These are phyloP conservation scores for Thielaviopsis euricoi DNA, from an alignment of 2,329 filamentous ascomycete genomes.

Conservation along the genomic window DNA sequence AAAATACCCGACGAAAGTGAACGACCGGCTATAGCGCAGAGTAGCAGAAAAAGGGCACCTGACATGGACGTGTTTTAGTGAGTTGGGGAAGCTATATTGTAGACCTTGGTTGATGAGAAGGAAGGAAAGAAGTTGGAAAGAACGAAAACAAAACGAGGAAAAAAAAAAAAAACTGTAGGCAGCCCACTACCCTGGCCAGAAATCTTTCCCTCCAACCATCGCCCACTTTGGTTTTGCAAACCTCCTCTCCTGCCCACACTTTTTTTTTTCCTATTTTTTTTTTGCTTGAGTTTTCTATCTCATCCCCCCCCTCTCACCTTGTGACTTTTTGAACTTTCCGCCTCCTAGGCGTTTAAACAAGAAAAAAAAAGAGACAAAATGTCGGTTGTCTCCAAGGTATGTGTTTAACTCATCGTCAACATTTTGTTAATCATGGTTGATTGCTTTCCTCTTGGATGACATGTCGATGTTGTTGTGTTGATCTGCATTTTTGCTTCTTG, in stretches of 20 bases:
- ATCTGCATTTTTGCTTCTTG: neutral
- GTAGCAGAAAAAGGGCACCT: neutral
- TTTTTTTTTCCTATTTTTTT: conserved; percentile 9
- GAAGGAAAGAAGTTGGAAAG: neutral
- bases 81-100: neutral
- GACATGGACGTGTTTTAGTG: neutral
- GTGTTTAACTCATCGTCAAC: conserved; percentile 17
- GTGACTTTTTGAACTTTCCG: conserved; percentile 13
- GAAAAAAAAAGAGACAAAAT: conserved; percentile 35
- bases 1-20: neutral
- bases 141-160: conserved; percentile 3
- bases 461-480: neutral
- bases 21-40: neutral
- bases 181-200: conserved; percentile 10
- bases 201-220: conserved; percentile 8
- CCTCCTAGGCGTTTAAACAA: conserved; percentile 13
- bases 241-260: conserved; percentile 10
- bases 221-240: conserved; percentile 12
- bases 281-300: conserved; percentile 7
- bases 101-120: neutral
- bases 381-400: conserved; percentile 45
- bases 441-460: neutral
- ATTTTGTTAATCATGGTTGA: neutral
- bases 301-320: conserved; percentile 12
- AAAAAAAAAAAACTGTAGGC: conserved; percentile 3